phyloP scores from a whole-genome alignment of 306 rosid species.

The Rosa rugosa region DNA sequence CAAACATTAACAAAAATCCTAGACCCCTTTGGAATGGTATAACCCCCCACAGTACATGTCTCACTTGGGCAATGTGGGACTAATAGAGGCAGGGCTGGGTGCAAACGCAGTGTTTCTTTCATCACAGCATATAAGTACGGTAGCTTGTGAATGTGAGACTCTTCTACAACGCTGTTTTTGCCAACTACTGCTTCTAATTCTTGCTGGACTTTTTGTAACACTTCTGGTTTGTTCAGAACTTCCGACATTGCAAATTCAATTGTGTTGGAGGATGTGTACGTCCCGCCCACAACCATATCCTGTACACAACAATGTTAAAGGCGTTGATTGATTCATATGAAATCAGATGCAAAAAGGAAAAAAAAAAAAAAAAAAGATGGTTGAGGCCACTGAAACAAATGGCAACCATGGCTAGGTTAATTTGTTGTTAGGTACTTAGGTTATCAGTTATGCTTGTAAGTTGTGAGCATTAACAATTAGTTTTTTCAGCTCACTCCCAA shows the following conservation, averaged over 20 bases:
- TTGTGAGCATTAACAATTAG: too few relatives aligned
- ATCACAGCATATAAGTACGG: constrained; percentile 59
- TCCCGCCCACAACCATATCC: constrained; percentile 74
- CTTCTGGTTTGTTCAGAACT: constrained; percentile 44
- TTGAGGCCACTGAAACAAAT: not conserved
- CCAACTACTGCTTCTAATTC: constrained; percentile 50
- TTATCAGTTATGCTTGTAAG: too few relatives aligned
- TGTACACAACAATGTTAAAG: constrained; percentile 10
- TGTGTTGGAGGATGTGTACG: constrained; percentile 65
- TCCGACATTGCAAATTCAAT: constrained; percentile 68
- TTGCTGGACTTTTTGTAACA: constrained; percentile 42
- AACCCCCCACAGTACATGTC: constrained; percentile 46
- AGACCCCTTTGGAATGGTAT: constrained; percentile 58
- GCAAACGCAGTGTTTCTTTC: constrained; percentile 70
- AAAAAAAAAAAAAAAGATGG: too few relatives aligned
- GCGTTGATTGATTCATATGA: not conserved
- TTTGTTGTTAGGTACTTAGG: too few relatives aligned
- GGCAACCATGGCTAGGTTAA: too few relatives aligned
- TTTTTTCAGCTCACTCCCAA: too few relatives aligned
- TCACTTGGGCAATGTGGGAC: constrained; percentile 59
- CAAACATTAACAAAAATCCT: constrained; percentile 62
- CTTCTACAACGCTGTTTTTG: constrained; percentile 58
- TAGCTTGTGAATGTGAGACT: constrained; percentile 52
- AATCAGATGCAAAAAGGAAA: not conserved
- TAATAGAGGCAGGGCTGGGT: constrained; percentile 53